Evolutionary conservation across 345 rosid genomes (phyloP), one percentile per base, ranked within the genome.

Genomic region (Pistacia atlantica): DNA sequence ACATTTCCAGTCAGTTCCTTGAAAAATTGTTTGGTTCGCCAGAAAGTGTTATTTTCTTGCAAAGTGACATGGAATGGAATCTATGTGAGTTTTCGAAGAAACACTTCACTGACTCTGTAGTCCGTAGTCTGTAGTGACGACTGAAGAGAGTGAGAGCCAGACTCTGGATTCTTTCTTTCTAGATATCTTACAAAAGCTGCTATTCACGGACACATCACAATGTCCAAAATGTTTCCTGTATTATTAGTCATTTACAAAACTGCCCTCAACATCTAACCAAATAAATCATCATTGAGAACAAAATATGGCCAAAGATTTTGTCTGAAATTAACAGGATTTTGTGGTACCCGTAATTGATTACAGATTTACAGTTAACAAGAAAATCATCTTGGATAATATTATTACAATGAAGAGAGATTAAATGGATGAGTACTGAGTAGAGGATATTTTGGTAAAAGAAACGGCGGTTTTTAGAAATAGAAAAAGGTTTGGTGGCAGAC

Each of bases 161-260:
- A 72, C 65, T 13, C 48, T 46, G 54, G 45, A 62, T 61, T 63
- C 74, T 67, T 42, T 42, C 46, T 42, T 8, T 52, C 38, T 76
- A 79, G 85, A 79, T 73, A 77, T 80, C 78, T 72, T 18, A 33
- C 48, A 83, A 83, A 87, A 80, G 85, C 88, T 83, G 87, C 83
- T 76, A 49, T 17, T 73, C 52, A 56, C 63, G 80, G 73, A 77
- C 69, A 65, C 62, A n/a, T 17, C 54, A 74, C 73, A 55, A 78
- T 63, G 11, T n/a, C 42, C 35, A 61, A 76, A 72, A 61, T 25
- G 61, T 6, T 69, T 20, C 42, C 46, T 61, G 67, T 65, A 63
- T 56, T 57, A 12, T 67, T 56, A 2, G 7, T 6, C 25, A 72
- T 28, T 75, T 68, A 78, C 82, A 0, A 31, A 70, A 74, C 0